Conservation (phyloP, 306 rosid species). For the Arachis hypogaea region DNA sequence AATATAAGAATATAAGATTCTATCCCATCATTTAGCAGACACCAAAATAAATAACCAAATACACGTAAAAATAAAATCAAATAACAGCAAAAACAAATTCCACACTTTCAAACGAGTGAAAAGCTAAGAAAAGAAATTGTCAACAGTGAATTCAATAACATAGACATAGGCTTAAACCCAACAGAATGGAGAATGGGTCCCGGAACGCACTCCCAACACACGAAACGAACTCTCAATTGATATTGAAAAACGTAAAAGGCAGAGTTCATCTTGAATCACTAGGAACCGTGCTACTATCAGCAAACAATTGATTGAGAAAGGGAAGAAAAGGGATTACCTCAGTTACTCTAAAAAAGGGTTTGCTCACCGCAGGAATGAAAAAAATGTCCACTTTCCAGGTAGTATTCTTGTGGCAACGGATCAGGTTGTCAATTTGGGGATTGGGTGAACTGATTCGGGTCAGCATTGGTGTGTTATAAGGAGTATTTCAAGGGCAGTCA, state of each 20-base stretch:
- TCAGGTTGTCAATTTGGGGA: too few relatives aligned
- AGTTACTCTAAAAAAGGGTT: neutral
- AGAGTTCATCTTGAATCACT: neutral
- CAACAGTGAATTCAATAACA: neutral
- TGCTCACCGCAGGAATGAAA: neutral
- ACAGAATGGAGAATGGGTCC: neutral
- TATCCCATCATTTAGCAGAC: neutral
- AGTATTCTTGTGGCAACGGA: too few relatives aligned
- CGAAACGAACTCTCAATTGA: too few relatives aligned
- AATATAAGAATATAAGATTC: neutral
- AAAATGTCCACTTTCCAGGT: neutral
- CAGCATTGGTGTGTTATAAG: too few relatives aligned
- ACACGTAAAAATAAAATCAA: neutral
- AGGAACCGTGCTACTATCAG: neutral
- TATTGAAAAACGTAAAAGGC: neutral
- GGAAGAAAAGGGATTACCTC: conserved; percentile 15
- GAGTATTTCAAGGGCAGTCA: too few relatives aligned
- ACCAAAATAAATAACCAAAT: neutral
- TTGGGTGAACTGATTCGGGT: too few relatives aligned
- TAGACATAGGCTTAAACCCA: conserved; percentile 3
- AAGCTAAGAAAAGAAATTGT: neutral
- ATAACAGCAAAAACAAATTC: neutral
- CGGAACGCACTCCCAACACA: too few relatives aligned
- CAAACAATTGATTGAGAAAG: neutral
- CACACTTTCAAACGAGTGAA: neutral